phyloP scores from a whole-genome alignment of 306 rosid genomes.

The Mimosa pudica region DNA sequence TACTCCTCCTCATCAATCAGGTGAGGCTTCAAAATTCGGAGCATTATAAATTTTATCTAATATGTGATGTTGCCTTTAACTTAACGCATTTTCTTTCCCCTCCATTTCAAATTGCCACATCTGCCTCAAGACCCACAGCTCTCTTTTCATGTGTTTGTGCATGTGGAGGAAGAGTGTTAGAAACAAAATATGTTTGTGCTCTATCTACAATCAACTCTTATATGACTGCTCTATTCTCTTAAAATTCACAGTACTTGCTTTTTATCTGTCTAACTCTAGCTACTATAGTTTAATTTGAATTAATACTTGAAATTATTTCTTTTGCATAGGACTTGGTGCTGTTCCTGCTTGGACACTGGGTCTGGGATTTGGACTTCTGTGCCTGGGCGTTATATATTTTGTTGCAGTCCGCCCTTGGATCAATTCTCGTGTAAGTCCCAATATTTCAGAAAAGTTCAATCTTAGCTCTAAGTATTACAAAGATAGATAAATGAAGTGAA shows the following conservation, averaged over 20 bases:
- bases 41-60: not conserved
- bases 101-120: not conserved
- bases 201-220: not conserved
- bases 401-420: constrained; percentile 43
- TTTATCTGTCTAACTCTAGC: not conserved
- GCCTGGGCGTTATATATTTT: constrained; percentile 26
- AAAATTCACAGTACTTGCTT: not conserved
- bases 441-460: not conserved
- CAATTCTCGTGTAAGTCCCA: constrained; percentile 50
- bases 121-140: no score
- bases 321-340: constrained; percentile 48
- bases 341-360: constrained; percentile 53
- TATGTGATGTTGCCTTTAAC: not conserved
- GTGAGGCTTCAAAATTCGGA: constrained; percentile 46
- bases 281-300: constrained; percentile 19
- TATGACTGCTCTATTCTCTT: not conserved
- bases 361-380: constrained; percentile 46
- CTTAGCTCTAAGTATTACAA: no score
- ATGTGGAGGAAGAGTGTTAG: not conserved
- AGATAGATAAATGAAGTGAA: not conserved
- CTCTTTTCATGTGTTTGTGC: not conserved
- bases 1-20: constrained; percentile 39
- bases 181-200: not conserved
- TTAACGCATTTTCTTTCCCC: constrained; percentile 24
- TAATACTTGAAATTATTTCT: constrained; percentile 5